Percentiles rank a stretch among this genome's conserved stretches.
phyloP scores from a whole-genome alignment of 176 grass and related monocot species.

The Oryza brachyantha region DNA sequence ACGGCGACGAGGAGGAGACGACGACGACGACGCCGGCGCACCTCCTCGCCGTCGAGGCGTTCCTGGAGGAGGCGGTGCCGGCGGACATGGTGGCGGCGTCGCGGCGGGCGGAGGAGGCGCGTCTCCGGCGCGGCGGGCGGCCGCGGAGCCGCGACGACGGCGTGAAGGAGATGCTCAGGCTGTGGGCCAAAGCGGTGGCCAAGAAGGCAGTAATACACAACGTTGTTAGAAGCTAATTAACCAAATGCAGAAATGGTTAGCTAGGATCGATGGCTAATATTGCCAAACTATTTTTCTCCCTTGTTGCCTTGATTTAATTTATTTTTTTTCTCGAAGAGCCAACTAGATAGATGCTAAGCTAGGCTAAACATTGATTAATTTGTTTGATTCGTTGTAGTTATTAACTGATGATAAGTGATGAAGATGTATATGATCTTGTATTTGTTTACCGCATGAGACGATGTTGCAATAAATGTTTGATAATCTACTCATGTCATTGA shows the following conservation, averaged over 20 bases:
- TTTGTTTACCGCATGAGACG: not conserved
- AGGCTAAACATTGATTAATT: not conserved
- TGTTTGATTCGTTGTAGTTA: not conserved
- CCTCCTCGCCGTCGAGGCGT: conserved; percentile 48
- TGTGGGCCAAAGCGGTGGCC: conserved; percentile 49
- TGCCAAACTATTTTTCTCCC: not conserved
- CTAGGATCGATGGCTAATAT: too few species aligned
- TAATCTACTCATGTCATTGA: too few species aligned
- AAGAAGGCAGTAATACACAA: not conserved
- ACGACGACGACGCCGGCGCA: conserved; percentile 12
- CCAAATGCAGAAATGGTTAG: not conserved
- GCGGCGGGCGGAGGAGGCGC: conserved; percentile 7
- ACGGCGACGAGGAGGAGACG: not conserved
- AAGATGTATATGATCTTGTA: not conserved
- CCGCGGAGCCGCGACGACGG: conserved; percentile 21
- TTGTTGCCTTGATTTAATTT: too few species aligned
- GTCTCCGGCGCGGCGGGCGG: conserved; percentile 6
- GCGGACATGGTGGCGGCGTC: conserved; percentile 35
- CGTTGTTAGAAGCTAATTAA: not conserved
- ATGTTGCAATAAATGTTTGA: too few species aligned
- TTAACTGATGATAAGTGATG: not conserved
- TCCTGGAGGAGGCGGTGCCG: conserved; percentile 45
- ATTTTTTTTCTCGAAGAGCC: not conserved
- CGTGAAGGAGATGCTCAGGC: conserved; percentile 51
- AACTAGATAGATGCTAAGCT: too few species aligned